Conservation (phyloP, 495 filamentous ascomycete species). For the Neurospora sp. region DNA sequence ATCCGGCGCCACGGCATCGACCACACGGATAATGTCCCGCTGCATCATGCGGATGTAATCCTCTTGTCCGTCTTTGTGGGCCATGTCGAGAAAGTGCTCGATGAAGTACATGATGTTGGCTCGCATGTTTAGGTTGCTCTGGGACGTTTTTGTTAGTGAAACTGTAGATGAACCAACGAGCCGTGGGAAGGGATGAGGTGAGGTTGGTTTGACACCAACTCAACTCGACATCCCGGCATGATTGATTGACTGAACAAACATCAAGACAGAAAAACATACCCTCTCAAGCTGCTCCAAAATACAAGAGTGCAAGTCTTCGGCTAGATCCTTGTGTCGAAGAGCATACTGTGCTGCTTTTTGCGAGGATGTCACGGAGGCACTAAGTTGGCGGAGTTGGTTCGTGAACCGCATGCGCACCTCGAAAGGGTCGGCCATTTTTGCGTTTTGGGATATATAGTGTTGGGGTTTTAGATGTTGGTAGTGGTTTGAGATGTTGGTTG, state of each 20-base stretch:
- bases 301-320: constrained; percentile 93
- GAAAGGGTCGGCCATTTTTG: constrained; percentile 81
- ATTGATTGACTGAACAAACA: background rate
- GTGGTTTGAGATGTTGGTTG: background rate
- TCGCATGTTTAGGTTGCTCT: constrained; percentile 91
- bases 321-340: constrained; percentile 80
- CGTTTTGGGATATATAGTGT: background rate
- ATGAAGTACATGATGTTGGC: constrained; percentile 99
- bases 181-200: background rate
- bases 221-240: no score
- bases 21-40: constrained; percentile 76
- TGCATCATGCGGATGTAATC: constrained; percentile 91
- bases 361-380: constrained; percentile 76
- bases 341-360: constrained; percentile 94
- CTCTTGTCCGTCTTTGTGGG: constrained; percentile 58
- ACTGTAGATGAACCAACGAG: background rate
- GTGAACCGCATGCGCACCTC: constrained; percentile 98
- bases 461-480: background rate
- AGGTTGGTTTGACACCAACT: background rate
- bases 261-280: constrained; percentile 32
- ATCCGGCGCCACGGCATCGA: constrained; percentile 79
- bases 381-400: constrained; percentile 72
- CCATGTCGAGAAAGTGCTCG: constrained; percentile 85
- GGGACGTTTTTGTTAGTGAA: background rate
- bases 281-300: constrained; percentile 90